phyloP scores from a whole-genome alignment of 495 filamentous ascomycete species.

The Daldinia grandis region DNA sequence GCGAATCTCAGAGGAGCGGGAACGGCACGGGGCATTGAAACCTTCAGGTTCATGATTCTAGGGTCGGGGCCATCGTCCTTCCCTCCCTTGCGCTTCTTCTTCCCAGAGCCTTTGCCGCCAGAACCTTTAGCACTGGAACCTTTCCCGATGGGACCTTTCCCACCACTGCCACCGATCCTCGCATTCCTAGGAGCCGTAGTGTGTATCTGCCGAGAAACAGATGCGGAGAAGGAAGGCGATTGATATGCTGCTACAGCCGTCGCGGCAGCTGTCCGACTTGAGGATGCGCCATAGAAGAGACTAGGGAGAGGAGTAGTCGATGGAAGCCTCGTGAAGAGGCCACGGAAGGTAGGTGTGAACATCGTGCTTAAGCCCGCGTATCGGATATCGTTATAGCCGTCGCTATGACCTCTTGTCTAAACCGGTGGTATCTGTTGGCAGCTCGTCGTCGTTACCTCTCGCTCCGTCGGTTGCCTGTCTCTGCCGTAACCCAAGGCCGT shows the following conservation, averaged over 20 bases:
- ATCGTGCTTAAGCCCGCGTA: constrained; percentile 16
- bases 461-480: not conserved
- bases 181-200: constrained; percentile 19
- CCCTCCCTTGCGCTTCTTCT: constrained; percentile 13
- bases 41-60: constrained; percentile 40
- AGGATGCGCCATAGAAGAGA: not conserved
- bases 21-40: constrained; percentile 41
- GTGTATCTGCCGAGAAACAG: constrained; percentile 31
- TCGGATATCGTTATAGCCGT: not conserved
- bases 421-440: not conserved
- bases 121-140: not conserved
- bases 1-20: constrained; percentile 86
- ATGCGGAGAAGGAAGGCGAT: not conserved
- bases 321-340: constrained; percentile 39
- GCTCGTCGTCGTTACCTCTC: not conserved
- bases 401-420: not conserved
- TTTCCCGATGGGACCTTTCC: not conserved
- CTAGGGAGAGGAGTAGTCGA: not conserved
- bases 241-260: not conserved
- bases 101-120: not conserved
- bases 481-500: not conserved
- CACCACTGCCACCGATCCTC: not conserved
- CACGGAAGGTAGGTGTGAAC: constrained; percentile 32
- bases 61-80: constrained; percentile 35
- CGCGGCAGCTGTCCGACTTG: constrained; percentile 3